Conservation (phyloP, 1,284 basidiomycete genomes). For the Ganoderma resinaceum region DNA sequence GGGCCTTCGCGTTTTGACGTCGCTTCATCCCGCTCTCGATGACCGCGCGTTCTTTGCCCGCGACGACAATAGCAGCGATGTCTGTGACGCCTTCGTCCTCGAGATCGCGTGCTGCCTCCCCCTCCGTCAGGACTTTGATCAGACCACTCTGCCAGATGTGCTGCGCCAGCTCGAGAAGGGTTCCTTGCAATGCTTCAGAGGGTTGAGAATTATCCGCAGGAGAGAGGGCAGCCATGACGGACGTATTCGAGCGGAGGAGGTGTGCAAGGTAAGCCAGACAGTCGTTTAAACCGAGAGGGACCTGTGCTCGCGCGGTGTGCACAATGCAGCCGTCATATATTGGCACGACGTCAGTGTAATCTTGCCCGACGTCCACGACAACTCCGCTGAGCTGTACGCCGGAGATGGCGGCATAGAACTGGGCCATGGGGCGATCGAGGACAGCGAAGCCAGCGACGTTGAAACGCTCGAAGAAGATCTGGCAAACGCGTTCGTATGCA, state of each 20-base stretch:
- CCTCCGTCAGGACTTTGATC: slow-evolving; percentile 75
- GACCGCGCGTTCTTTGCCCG: slow-evolving; percentile 82
- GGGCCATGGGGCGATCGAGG: slow-evolving; percentile 85
- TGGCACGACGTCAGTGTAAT: slow-evolving; percentile 79
- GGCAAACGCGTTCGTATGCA: slow-evolving; percentile 79
- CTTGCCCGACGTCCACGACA: slow-evolving; percentile 85
- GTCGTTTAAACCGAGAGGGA: slow-evolving; percentile 73
- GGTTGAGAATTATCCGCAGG: slow-evolving; percentile 53
- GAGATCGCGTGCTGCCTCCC: slow-evolving; percentile 60
- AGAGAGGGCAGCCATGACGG: slow-evolving; percentile 69
- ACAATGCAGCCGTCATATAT: slow-evolving; percentile 83
- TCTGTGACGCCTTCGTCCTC: slow-evolving; percentile 88
- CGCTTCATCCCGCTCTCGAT: slow-evolving; percentile 84
- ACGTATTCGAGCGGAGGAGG: slow-evolving; percentile 71
- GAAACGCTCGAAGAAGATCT: slow-evolving; percentile 95
- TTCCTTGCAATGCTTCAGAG: slow-evolving; percentile 52
- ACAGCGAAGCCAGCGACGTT: slow-evolving; percentile 89
- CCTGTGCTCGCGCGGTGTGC: slow-evolving; percentile 63
- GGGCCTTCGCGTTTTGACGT: slow-evolving; percentile 75
- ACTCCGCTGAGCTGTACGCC: slow-evolving; percentile 77
- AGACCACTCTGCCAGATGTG: slow-evolving; percentile 67
- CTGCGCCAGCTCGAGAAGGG: slow-evolving; percentile 64
- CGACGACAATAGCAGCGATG: slow-evolving; percentile 83
- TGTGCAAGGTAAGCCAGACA: slow-evolving; percentile 81
- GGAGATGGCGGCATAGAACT: slow-evolving; percentile 75